These are phyloP conservation scores for Heterobasidion occidentale DNA, from an alignment of 1,284 basidiomycete genomes.

Conservation along the genomic window DNA sequence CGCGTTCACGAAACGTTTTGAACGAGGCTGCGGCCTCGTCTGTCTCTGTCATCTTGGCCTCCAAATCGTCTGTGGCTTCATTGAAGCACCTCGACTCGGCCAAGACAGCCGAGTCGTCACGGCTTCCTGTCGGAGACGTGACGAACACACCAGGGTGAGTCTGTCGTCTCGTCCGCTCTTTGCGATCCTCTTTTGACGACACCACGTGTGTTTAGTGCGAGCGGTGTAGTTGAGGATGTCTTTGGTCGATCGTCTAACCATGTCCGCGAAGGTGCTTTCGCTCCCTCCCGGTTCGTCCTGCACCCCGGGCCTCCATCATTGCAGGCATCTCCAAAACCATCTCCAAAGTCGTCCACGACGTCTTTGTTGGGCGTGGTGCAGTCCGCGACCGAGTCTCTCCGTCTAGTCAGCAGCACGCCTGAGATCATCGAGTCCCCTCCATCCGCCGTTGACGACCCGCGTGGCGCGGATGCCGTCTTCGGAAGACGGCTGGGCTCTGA, in stretches of 20 bases:
- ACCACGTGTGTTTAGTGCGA: not conserved
- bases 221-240: not conserved
- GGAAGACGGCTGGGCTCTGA: not conserved
- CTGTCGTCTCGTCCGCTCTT: not conserved
- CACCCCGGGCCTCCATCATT: not conserved
- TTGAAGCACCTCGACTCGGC: not conserved
- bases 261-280: constrained; percentile 60
- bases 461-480: not conserved
- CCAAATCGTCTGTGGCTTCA: not conserved
- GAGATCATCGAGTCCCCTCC: not conserved
- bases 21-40: constrained; percentile 3
- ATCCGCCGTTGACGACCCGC: not conserved
- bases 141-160: not conserved
- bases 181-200: not conserved
- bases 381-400: not conserved
- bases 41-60: constrained; percentile 3
- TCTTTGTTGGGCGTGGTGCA: not conserved
- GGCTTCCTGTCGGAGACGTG: not conserved
- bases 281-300: constrained; percentile 36
- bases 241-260: constrained; percentile 23
- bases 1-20: not conserved
- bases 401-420: not conserved
- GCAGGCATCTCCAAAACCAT: not conserved
- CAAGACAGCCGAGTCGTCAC: not conserved
- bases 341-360: not conserved